Evolutionary conservation across 768 basidiomycete genomes (phyloP).

Genomic region (Termitomyces sp.): DNA sequence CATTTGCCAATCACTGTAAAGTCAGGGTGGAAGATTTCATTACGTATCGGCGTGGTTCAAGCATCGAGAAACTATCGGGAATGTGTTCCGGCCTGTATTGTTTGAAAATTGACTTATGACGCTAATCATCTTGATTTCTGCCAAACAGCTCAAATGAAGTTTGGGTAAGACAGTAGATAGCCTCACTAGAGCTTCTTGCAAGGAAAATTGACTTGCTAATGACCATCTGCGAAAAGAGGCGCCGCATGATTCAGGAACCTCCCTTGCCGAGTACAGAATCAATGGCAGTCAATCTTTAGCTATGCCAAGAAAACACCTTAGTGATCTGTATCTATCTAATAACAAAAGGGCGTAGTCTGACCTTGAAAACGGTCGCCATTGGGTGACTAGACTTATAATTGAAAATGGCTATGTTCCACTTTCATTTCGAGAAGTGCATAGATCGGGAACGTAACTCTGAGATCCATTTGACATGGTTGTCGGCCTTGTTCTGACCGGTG

Average conservation of each 20-base stretch:
- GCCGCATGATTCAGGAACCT: neutral
- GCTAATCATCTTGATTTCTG: neutral
- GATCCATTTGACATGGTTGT: neutral
- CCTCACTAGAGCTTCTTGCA: neutral
- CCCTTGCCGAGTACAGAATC: neutral
- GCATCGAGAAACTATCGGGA: neutral
- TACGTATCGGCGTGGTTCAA: conserved; percentile 2
- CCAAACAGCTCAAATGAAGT: neutral
- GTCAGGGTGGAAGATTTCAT: conserved; percentile 8
- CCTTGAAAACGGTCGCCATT: neutral
- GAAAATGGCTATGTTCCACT: neutral
- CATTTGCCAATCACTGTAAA: conserved; percentile 9
- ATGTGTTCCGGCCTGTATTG: conserved; percentile 1
- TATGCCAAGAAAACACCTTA: neutral
- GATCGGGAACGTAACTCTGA: neutral
- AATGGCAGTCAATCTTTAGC: neutral
- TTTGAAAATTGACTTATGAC: neutral
- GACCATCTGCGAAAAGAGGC: neutral
- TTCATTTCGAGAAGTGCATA: neutral
- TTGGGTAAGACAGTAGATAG: neutral
- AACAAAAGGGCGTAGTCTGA: neutral
- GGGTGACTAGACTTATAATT: neutral
- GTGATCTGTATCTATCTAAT: neutral
- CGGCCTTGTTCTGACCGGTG: neutral
- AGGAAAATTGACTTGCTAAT: neutral